Evolutionary conservation across 2,329 filamentous ascomycete species (phyloP), one percentile per base, ranked within the genome.

Genomic region (Hypocreales sp.): DNA sequence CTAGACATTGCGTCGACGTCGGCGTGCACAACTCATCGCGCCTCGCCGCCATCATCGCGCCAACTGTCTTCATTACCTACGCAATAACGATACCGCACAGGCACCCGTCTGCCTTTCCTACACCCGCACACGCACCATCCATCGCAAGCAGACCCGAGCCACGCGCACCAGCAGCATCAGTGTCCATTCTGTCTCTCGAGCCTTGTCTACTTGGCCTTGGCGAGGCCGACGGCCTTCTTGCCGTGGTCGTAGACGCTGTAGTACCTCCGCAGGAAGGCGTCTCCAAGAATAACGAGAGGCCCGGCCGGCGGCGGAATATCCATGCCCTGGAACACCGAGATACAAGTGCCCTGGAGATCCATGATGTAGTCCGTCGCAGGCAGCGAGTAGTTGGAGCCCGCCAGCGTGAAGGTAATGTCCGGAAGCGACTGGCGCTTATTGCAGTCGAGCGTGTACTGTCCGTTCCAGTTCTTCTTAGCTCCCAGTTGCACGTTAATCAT

Each of bases 251-350:
- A 98, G 49, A 98, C 79, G 38, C 83, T 92, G 72, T 95, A 95
- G 67, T 77, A 92, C 51, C 68, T 79, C 57, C 83, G 74, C 49
- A 79, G 64, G 67, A 79, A 80, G 26, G 75, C 80, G 54, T 93
- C 84, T 46, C 90, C 90, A 15, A 98, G 75, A 39, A 98, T 98
- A 35, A 83, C 86, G 38, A 98, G 72, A 41, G 90, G 90, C 25
- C 90, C 87, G 33, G 79, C 77, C 21, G 84, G 84, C 48, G 76
- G 79, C 31, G 84, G 79, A 60, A 83, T 75, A 54, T 86, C 90
- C 77, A 95, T 92, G 45, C 84, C 86, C 74, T 92, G 92, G 63
- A 98, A 93, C 42, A 83, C 80, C 36, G 84, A 94, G 57, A 98
- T 93, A 59, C 90, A 98, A 52, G 78, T 87, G 43, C 87, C 90